Conservation (phyloP, 495 filamentous ascomycete genomes). For the Aspergillus bridgeri region DNA sequence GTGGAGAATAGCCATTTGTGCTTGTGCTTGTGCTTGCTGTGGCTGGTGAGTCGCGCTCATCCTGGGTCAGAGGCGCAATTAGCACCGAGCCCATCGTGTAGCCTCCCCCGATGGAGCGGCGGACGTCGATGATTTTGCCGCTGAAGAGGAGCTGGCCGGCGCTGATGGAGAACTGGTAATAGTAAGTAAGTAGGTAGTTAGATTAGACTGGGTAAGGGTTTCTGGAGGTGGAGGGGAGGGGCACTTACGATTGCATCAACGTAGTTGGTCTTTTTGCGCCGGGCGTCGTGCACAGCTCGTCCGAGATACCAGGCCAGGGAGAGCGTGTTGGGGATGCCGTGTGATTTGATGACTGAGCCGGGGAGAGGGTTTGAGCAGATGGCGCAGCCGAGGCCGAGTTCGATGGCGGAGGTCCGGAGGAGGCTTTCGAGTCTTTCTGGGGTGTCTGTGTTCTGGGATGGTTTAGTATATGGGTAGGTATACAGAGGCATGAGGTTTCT, state of each 20-base stretch:
- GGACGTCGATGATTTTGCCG: conserved; percentile 60
- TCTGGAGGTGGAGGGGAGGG: too few relatives aligned
- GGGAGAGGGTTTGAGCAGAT: conserved; percentile 26
- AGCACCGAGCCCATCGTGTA: conserved; percentile 56
- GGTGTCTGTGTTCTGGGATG: conserved; percentile 30
- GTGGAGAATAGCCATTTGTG: conserved; percentile 8
- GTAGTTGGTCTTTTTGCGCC: conserved; percentile 45
- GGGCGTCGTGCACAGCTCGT: conserved; percentile 43
- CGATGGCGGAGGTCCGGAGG: conserved; percentile 24
- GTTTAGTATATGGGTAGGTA: conserved; percentile 3
- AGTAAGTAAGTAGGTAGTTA: neutral
- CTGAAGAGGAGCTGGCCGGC: conserved; percentile 52
- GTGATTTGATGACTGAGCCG: conserved; percentile 26
- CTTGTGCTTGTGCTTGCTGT: too few relatives aligned
- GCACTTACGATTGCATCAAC: conserved; percentile 52
- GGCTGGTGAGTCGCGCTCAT: too few relatives aligned
- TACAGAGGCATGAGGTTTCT: too few relatives aligned
- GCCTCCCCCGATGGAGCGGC: conserved; percentile 46
- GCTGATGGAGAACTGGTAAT: conserved; percentile 23
- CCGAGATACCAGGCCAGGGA: conserved; percentile 43
- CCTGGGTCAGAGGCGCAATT: conserved; percentile 36
- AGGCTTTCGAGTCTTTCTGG: conserved; percentile 29
- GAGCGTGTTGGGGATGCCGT: conserved; percentile 35
- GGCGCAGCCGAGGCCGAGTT: conserved; percentile 25
- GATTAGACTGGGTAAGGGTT: neutral